Evolutionary conservation across 2,329 filamentous ascomycete genomes (phyloP).

Genomic region (Sporothrix sp.): DNA sequence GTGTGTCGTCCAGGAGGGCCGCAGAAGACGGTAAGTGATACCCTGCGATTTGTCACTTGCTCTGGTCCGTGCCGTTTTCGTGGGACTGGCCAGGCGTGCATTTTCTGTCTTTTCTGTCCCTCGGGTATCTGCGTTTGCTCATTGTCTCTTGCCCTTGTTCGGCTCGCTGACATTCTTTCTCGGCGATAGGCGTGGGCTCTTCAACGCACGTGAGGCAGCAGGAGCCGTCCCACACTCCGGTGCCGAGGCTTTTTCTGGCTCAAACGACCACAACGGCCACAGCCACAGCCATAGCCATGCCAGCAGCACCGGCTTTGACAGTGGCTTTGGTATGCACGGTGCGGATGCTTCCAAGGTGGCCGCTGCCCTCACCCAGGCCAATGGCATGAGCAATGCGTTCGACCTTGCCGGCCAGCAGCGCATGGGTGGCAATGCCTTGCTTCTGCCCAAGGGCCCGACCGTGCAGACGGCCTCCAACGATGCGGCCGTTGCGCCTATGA

Average conservation of each 20-base stretch:
- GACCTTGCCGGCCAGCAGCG: slow-evolving; percentile 4
- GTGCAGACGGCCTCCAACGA: not conserved
- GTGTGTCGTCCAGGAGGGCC: slow-evolving; percentile 70
- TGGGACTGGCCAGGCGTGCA: too few species aligned
- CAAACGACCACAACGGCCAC: slow-evolving; percentile 2
- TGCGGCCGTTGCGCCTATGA: not conserved
- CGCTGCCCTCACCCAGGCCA: not conserved
- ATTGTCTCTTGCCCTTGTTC: slow-evolving; percentile 11
- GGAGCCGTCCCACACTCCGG: slow-evolving; percentile 7
- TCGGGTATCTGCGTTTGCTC: too few species aligned
- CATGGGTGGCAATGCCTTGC: slow-evolving; percentile 7
- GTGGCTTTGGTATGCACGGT: slow-evolving; percentile 7
- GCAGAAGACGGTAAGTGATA: slow-evolving; percentile 67
- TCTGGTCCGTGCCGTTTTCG: slow-evolving; percentile 13
- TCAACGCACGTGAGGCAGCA: slow-evolving; percentile 16
- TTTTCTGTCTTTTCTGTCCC: slow-evolving; percentile 16
- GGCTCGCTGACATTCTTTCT: slow-evolving; percentile 6
- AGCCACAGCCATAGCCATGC: slow-evolving; percentile 8
- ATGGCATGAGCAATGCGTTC: not conserved
- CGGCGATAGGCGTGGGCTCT: slow-evolving; percentile 13
- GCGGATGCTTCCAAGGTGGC: slow-evolving; percentile 3
- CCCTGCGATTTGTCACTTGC: not conserved
- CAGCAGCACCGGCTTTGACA: not conserved
- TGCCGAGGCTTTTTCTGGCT: slow-evolving; percentile 8
- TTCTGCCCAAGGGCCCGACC: slow-evolving; percentile 11